Evolutionary conservation across 371 early-diverging fungal genomes (phyloP).

Genomic region (Capillidium rhysosporum): DNA sequence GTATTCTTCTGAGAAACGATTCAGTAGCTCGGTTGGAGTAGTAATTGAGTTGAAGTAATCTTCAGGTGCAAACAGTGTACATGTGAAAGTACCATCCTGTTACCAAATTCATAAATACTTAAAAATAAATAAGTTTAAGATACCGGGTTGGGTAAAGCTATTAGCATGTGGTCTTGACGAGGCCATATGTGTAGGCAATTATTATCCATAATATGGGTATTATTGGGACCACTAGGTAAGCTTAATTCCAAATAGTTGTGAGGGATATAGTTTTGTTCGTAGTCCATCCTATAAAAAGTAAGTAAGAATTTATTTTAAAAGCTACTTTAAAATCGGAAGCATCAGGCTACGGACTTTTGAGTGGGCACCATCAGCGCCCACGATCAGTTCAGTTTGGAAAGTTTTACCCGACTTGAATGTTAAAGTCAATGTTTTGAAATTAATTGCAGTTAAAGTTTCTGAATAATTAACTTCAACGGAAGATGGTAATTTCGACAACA

Average conservation of each 20-base stretch:
- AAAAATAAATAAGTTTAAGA: conserved; percentile 9
- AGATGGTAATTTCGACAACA: too few species aligned
- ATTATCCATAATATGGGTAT: conserved; percentile 60
- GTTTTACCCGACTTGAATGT: not conserved
- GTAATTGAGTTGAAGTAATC: conserved; percentile 58
- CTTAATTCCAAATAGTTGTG: conserved; percentile 80
- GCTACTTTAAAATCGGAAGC: conserved; percentile 42
- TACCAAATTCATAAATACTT: not conserved
- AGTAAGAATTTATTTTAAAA: not conserved
- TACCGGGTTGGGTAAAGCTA: conserved; percentile 83
- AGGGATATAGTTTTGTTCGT: conserved; percentile 69
- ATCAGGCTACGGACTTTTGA: conserved; percentile 56
- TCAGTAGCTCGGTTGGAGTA: conserved; percentile 36
- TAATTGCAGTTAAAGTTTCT: not conserved
- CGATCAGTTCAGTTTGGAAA: conserved; percentile 36
- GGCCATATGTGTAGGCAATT: conserved; percentile 97
- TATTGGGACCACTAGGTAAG: conserved; percentile 33
- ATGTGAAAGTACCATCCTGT: conserved; percentile 80
- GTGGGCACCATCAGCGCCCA: conserved; percentile 93
- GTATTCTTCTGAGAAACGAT: conserved; percentile 61
- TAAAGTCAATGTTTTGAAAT: not conserved
- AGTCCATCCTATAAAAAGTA: conserved; percentile 39
- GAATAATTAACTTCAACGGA: too few species aligned
- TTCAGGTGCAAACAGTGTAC: conserved; percentile 91
- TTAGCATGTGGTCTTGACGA: conserved; percentile 82